Evolutionary conservation across 139 green algal species (phyloP), one percentile per base, ranked within the genome.

Genomic region (Chlamydomonas schloesseri): DNA sequence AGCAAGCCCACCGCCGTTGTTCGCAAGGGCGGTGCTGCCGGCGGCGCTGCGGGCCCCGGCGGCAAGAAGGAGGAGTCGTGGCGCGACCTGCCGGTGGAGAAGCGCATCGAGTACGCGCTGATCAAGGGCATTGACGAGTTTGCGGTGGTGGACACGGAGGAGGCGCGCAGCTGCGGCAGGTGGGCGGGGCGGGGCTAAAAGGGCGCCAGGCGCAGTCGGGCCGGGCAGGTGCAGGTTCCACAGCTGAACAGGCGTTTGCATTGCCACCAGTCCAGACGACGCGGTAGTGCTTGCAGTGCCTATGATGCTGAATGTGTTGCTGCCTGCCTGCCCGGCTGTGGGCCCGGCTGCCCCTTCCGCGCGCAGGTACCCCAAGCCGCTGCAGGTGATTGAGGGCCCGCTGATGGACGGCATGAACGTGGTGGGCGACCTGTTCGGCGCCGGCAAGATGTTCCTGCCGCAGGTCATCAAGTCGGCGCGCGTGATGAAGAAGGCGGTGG

Each of bases 351-450:
- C n/a, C 42, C 42, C 42, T 8, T 5, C 42, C 42, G 42, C 42
- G 42, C n/a, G 47, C 58, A 73, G 84, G 50, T 99, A 98, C 83
- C 82, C 87, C 0, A 90, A 92, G 73, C 96, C 97, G 21, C 91
- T 99, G 37, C 84, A 97, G 26, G 97, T 99, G 72, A 99, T 99
- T 81, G 98, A 99, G 94, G 96, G 96, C 0, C 98, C 98, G 2
- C 93, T 99, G 18, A 99, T 99, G 98, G 97, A 98, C 73, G 98
- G 98, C 89, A 99, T 99, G 98, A 99, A 99, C 73, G 94, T 99
- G 0, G 98, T 99, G 26, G 98, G 98, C 37, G 98, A 99, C 91
- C 91, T 99, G 28, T 99, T 99, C 76, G 98, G 98, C 50, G 95
- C 97, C 20, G 98, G 98, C 74, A 99, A 99, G 94, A 99, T 99